A percentile compares a stretch with the other conserved stretches of the same genome.
These are phyloP conservation scores for Russula brevipes DNA, from an alignment of 768 basidiomycete genomes.

Conservation along the genomic window DNA sequence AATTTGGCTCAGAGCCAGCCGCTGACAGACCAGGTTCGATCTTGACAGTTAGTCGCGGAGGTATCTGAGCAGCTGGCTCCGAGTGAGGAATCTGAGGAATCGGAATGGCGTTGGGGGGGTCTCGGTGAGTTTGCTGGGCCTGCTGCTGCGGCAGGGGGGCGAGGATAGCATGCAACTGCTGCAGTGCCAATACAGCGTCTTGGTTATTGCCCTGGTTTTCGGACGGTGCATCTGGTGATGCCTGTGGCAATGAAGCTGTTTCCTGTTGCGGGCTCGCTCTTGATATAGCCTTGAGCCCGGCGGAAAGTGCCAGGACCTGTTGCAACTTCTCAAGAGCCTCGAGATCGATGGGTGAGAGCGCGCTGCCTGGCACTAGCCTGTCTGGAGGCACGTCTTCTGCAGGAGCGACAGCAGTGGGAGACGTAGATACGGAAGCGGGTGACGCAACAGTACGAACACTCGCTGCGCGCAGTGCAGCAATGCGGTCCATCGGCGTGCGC, in stretches of 20 bases:
- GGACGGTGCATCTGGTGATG: background rate
- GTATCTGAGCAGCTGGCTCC: background rate
- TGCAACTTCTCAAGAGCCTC: conserved; percentile 16
- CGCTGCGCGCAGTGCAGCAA: conserved; percentile 7
- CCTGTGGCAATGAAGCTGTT: background rate
- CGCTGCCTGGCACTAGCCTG: background rate
- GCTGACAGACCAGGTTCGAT: background rate
- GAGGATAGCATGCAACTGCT: conserved; percentile 4
- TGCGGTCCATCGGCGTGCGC: conserved; percentile 7
- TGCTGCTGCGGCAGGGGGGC: background rate
- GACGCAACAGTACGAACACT: background rate
- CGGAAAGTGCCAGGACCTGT: conserved; percentile 7
- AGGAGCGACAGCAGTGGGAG: background rate
- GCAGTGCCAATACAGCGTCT: background rate
- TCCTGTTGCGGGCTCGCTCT: background rate
- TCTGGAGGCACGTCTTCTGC: background rate
- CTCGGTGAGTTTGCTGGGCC: background rate
- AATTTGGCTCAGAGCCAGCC: background rate
- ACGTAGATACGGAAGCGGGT: background rate
- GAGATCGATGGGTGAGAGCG: conserved; percentile 6
- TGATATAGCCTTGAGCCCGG: conserved; percentile 1
- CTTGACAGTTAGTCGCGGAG: background rate
- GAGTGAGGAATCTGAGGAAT: conserved; percentile 4
- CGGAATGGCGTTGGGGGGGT: background rate
- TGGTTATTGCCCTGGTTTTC: background rate